Percentiles rank a stretch among this genome's conserved stretches.
phyloP scores from a whole-genome alignment of 1,139 yeast genomes.

The Pichia sp. region DNA sequence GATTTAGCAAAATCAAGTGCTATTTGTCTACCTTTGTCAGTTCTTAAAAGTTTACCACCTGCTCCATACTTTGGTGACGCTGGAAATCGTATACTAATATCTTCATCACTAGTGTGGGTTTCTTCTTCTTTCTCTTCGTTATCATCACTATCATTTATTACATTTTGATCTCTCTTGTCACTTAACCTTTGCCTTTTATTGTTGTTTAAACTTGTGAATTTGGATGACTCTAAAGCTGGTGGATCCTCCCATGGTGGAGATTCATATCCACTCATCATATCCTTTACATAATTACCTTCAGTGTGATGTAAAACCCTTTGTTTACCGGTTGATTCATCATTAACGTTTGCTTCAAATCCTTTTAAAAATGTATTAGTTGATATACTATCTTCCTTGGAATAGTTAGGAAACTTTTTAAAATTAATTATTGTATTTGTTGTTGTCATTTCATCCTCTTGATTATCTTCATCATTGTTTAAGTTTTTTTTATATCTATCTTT shows the following conservation, averaged over 20 bases:
- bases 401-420: neutral
- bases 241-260: constrained; percentile 28
- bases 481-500: constrained; percentile 15
- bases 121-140: constrained; percentile 6
- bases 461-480: constrained; percentile 1
- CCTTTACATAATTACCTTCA: constrained; percentile 8
- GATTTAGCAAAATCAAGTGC: constrained; percentile 25
- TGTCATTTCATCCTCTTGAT: neutral
- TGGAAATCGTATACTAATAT: constrained; percentile 40
- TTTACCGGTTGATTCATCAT: constrained; percentile 16
- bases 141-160: neutral
- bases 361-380: constrained; percentile 6
- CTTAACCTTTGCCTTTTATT: neutral
- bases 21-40: constrained; percentile 20
- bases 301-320: neutral
- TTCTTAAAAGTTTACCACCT: constrained; percentile 24
- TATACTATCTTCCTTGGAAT: neutral
- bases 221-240: constrained; percentile 27
- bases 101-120: constrained; percentile 17
- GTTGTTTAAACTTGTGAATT: constrained; percentile 2
- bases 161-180: neutral
- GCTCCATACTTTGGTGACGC: constrained; percentile 41
- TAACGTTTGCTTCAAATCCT: constrained; percentile 1
- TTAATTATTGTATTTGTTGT: neutral
- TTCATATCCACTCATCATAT: constrained; percentile 16